Conservation (phyloP, 768 basidiomycete genomes). For the Leccinum subgranulosum region DNA sequence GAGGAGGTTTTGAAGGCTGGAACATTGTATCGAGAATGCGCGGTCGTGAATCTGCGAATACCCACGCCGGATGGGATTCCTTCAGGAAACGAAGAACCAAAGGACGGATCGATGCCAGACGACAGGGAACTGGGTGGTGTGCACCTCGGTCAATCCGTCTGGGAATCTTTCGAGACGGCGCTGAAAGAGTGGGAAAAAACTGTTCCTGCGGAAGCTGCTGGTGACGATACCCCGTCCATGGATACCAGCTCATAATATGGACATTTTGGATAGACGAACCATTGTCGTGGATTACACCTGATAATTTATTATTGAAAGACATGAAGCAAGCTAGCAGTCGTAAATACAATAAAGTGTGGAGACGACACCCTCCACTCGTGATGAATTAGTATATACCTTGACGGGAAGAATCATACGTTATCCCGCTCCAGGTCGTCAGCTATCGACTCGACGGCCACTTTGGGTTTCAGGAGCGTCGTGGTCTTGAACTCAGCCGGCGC, state of each 20-base stretch:
- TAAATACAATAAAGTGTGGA: slow-evolving; percentile 28
- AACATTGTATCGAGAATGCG: slow-evolving; percentile 74
- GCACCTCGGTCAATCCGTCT: slow-evolving; percentile 60
- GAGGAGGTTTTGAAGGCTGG: slow-evolving; percentile 77
- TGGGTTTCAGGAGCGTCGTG: slow-evolving; percentile 49
- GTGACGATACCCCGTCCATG: slow-evolving; percentile 23
- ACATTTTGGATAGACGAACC: neutral
- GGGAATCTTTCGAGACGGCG: slow-evolving; percentile 71
- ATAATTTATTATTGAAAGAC: slow-evolving; percentile 30
- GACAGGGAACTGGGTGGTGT: slow-evolving; percentile 75
- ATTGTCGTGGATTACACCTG: neutral
- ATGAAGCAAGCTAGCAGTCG: slow-evolving; percentile 1
- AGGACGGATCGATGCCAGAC: slow-evolving; percentile 43
- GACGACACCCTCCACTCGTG: neutral
- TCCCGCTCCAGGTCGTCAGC: slow-evolving; percentile 31
- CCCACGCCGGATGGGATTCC: slow-evolving; percentile 23
- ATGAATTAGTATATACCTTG: neutral
- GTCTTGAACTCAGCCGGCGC: slow-evolving; percentile 45
- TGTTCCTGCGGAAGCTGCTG: slow-evolving; percentile 13
- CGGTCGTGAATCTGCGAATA: slow-evolving; percentile 51
- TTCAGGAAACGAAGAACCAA: slow-evolving; percentile 25
- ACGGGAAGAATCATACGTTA: slow-evolving; percentile 9
- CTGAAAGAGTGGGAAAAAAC: slow-evolving; percentile 64
- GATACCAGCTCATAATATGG: slow-evolving; percentile 24
- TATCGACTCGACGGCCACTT: slow-evolving; percentile 44